Base-by-base conservation (phyloP, 2,329 filamentous ascomycete species). In the Trichoderma guizhouense region DNA sequence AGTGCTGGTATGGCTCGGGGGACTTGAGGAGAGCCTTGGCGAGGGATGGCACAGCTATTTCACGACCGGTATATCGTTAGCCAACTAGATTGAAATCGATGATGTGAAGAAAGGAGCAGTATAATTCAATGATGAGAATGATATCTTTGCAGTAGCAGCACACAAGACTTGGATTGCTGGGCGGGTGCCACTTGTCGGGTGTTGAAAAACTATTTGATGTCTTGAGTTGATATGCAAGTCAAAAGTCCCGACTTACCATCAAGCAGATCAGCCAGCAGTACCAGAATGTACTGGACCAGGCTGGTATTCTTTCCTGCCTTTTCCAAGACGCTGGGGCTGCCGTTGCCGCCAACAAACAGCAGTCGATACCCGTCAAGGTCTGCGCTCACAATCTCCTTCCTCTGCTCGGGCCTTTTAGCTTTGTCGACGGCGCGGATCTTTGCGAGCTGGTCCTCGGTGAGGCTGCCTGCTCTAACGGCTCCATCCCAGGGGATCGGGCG, bases 361-460 rank as follows among this genome's bases (percentile, higher is more conserved):
- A 88, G 85, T 72, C 91, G 89, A 83, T 97, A 99, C 75, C 91
- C 93, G 77, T 91, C 87, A 28, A 95, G 84, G 83, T 98, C 93
- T 71, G 83, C 84, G 81, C 97, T 93, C 74, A 98, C 91, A 21
- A 91, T 92, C 79, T 95, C 90, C 80, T 91, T 92, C 79, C 95
- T 90, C 83, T 94, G 92, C 76, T 98, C 96, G 47, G 80, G 77
- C 82, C 94, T 96, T 82, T 94, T 93, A 76, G 96, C 93, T 84
- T 98, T 98, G 83, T 98, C 96, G 77, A 98, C 93, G 73, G 95
- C 93, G 83, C 95, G 95, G 84, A 99, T 97, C 87, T 95, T 95
- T 85, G 92, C 93, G 77, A 98, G 89, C 83, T 99, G 95, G 76
- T 93, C 91, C 77, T 98, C 95, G 72, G 93, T 97, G 83, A 99